phyloP scores from a whole-genome alignment of 2,329 filamentous ascomycete genomes.

The Pseudogymnoascus sp. region DNA sequence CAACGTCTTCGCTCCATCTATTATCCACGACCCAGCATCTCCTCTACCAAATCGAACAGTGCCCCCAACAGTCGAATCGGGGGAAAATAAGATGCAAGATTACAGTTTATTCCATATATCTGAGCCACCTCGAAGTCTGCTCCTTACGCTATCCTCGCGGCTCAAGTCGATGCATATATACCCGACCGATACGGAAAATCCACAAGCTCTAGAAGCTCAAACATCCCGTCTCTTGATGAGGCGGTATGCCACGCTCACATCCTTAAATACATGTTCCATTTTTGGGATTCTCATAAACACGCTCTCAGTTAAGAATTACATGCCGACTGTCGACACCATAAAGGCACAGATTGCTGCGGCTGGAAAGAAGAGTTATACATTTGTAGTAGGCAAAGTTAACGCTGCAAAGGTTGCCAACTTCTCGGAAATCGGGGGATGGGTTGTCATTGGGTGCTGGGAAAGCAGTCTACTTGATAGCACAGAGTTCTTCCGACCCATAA shows the following conservation, averaged over 20 bases:
- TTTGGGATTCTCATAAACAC: slow-evolving; percentile 97
- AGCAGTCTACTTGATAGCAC: slow-evolving; percentile 85
- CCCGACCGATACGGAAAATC: slow-evolving; percentile 42
- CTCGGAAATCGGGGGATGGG: slow-evolving; percentile 90
- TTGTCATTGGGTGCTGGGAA: slow-evolving; percentile 97
- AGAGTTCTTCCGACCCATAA: slow-evolving; percentile 79
- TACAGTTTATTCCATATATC: slow-evolving; percentile 77
- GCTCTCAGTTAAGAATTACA: slow-evolving; percentile 83
- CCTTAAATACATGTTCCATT: slow-evolving; percentile 71
- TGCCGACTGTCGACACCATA: slow-evolving; percentile 70
- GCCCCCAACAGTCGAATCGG: slow-evolving; percentile 40
- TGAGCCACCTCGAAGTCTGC: slow-evolving; percentile 74
- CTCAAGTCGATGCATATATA: slow-evolving; percentile 75
- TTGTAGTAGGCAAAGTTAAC: slow-evolving; percentile 95
- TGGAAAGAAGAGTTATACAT: slow-evolving; percentile 91
- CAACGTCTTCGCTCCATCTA: slow-evolving; percentile 60
- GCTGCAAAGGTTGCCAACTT: slow-evolving; percentile 96
- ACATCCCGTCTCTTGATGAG: slow-evolving; percentile 62
- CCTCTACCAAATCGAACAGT: slow-evolving; percentile 78
- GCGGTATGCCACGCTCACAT: slow-evolving; percentile 80
- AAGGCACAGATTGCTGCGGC: slow-evolving; percentile 66
- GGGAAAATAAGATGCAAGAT: slow-evolving; percentile 36
- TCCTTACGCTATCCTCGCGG: slow-evolving; percentile 80
- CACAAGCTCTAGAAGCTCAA: slow-evolving; percentile 32
- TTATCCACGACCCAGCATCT: slow-evolving; percentile 73